Base-by-base conservation (phyloP, 352 stramenopile species). In the Hyaloperonospora arabidopsidis region DNA sequence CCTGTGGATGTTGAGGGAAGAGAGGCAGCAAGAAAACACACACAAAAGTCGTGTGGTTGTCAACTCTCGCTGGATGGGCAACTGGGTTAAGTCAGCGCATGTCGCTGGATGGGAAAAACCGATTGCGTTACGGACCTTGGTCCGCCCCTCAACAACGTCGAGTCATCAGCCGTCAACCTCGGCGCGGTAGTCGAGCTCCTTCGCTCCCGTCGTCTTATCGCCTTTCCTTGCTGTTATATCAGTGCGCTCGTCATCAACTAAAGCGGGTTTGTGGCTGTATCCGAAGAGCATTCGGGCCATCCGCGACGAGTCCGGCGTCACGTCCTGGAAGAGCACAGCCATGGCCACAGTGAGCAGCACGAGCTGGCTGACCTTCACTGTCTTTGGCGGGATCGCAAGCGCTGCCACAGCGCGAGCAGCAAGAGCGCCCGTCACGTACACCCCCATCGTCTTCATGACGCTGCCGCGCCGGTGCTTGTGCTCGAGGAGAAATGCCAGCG, bases 281-380 rank as follows among this genome's bases (percentile, higher is more conserved):
- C 79, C 79, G 62, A 80, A 88, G 23, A 90, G 63, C 41, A 76
- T 65, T 29, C 65, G 71, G 65, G 77, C 71, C 48, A 84, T 45
- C 39, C 57, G 59, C 29, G 55, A 68, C 49, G 70, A 80, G 61
- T 80, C 67, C 15, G 54, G 64, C 54, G 77, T 59, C 28, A 70
- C 60, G 29, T 40, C 62, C 46, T 67, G 64, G 45, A 90, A 77
- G 22, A 90, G 61, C 44, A 73, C 47, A 10, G 63, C 64, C 48
- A 86, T 57, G 43, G 74, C 61, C 1, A 53, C 60, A 1, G 68
- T 57, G 15, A 84, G 66, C 40, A 84, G 48, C 59, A 45, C 54
- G 23, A 74, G 64, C 51, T 89, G 76, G 13, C 57, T 58, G 11
- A 62, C 49, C 22, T 63, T 50, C n/a, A 65, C 53, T 18, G n/a